Evolutionary conservation across 2,329 filamentous ascomycete species (phyloP).

Genomic region (Pseudopyrenochaeta lycopersici): DNA sequence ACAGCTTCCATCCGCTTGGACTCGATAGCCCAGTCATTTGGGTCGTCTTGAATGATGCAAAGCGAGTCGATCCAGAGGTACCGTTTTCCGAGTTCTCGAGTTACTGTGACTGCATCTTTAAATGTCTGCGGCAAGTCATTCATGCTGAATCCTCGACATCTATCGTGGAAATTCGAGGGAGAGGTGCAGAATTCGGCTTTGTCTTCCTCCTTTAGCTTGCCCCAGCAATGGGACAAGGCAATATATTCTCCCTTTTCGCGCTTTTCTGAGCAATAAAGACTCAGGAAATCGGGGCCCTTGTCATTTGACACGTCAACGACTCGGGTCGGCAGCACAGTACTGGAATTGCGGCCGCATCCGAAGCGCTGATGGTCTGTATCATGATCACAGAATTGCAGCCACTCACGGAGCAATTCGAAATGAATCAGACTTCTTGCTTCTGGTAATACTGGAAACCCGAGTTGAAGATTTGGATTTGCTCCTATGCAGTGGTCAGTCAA

Average conservation of each 20-base stretch:
- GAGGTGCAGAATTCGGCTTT: constrained; percentile 3
- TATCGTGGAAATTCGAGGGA: not conserved
- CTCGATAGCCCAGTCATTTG: constrained; percentile 4
- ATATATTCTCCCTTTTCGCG: not conserved
- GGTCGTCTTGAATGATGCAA: not conserved
- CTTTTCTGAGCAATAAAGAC: no score
- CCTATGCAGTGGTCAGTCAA: no score
- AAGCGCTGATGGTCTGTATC: no score
- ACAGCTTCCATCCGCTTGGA: constrained; percentile 5
- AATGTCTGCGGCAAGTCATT: constrained; percentile 9
- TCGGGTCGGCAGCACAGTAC: no score
- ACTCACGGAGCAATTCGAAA: no score
- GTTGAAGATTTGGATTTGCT: no score
- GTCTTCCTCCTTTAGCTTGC: not conserved
- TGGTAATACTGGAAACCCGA: no score
- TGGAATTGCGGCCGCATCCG: no score
- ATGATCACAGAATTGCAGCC: no score
- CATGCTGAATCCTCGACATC: not conserved
- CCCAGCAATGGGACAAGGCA: constrained; percentile 8
- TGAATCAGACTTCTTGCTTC: no score
- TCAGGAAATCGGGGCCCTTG: no score
- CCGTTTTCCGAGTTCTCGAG: constrained; percentile 2
- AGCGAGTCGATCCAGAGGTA: constrained; percentile 14
- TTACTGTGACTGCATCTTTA: constrained; percentile 7
- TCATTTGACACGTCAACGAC: no score